Base-by-base conservation (phyloP, 2,329 filamentous ascomycete species). In the Cytospora paraplurivora region DNA sequence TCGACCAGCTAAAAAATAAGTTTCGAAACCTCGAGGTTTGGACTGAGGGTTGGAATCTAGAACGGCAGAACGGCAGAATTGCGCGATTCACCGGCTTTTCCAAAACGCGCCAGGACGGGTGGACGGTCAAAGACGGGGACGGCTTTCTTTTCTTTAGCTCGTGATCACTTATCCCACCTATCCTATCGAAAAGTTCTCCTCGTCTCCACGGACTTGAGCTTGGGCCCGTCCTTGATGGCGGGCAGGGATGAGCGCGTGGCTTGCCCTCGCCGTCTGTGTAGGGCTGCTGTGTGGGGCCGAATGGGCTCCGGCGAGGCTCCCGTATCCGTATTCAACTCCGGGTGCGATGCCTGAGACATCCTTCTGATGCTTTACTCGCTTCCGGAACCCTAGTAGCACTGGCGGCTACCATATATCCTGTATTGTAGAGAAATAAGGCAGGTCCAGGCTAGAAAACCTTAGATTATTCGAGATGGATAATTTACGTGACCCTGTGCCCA, bases 221-320 rank as follows among this genome's bases (percentile, higher is more conserved):
- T 47, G 44, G 44, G 44, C 44, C 44, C 8, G 44, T n/a, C n/a
- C 8, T 47, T 10, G n/a, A 47, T 21, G n/a, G 8, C 44, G 5
- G 44, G n/a, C n/a, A 47, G 44, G 44, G 44, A 47, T 47, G 8
- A 11, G 10, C 44, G 44, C 44, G 10, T 47, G 44, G 44, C 44
- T 21, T 19, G 44, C 44, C 17, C 17, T 7, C 12, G n/a, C n/a
- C 19, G 41, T 17, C 41, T 47, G 44, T 47, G 44, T 47, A 47
- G 44, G 44, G 44, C 44, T 47, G 44, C 44, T 47, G 44, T 47
- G 44, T 21, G 44, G 44, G 44, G 44, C 44, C 44, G 44, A 47
- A 21, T 8, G 8, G n/a, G 8, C 44, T 21, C n/a, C n/a, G 44
- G 17, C 21, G 44, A 47, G 44, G n/a, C n/a, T 47, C 44, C 44